Conservation (phyloP, 108 stramenopile species). For the Mayamaea pseudoterrestris region DNA sequence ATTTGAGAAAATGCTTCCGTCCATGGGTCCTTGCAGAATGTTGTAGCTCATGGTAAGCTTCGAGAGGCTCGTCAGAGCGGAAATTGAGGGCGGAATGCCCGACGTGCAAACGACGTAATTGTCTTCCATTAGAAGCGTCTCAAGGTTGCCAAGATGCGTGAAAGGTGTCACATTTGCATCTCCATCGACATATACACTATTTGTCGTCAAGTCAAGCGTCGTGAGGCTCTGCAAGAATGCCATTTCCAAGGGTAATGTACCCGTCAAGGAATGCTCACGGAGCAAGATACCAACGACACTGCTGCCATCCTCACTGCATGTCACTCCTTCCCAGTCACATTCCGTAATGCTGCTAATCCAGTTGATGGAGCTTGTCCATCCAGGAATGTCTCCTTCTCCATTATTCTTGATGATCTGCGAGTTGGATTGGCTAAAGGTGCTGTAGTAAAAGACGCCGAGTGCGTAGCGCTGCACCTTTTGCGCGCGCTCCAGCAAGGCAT, state of each 20-base stretch:
- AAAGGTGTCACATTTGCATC: conserved; percentile 10
- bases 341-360: conserved; percentile 23
- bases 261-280: conserved; percentile 23
- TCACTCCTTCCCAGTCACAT: conserved; percentile 41
- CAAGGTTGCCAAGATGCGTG: conserved; percentile 12
- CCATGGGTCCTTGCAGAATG: conserved; percentile 25
- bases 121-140: conserved; percentile 35
- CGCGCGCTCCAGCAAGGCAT: conserved; percentile 7
- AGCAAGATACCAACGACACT: conserved; percentile 20
- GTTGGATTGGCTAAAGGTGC: conserved; percentile 21
- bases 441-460: conserved; percentile 31
- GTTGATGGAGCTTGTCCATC: conserved; percentile 18
- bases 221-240: conserved; percentile 16
- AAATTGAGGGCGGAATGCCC: conserved; percentile 24
- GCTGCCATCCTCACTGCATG: conserved; percentile 8
- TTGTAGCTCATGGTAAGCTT: conserved; percentile 34
- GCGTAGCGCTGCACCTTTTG: conserved; percentile 27
- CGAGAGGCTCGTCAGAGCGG: conserved; percentile 10
- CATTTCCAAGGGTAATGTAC: conserved; percentile 26
- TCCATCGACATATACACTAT: conserved; percentile 23
- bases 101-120: conserved; percentile 31
- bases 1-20: conserved; percentile 8
- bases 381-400: too few species aligned
- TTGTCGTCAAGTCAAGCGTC: conserved; percentile 20
- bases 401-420: background rate